These are phyloP conservation scores for Stellera chamaejasme DNA, from an alignment of 345 rosid species.

Conservation along the genomic window DNA sequence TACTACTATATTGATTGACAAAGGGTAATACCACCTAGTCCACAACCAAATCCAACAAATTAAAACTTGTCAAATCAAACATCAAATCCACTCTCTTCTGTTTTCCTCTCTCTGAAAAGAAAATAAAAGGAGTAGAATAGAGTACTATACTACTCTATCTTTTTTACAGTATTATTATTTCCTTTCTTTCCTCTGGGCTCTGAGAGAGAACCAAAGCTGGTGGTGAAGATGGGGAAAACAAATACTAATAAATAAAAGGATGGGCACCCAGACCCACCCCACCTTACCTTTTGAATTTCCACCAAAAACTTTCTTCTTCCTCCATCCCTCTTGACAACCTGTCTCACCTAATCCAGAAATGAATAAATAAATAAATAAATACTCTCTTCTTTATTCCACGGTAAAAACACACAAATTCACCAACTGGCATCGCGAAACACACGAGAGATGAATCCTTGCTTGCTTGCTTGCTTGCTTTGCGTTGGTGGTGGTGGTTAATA, in stretches of 20 bases:
- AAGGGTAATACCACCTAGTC: constrained; percentile 9
- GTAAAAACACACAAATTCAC: constrained; percentile 1
- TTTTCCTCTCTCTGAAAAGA: constrained; percentile 1
- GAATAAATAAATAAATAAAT: no score
- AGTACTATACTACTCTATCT: no score
- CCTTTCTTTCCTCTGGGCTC: background rate
- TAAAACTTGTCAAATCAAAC: constrained; percentile 32
- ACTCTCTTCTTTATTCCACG: background rate
- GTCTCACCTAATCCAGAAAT: constrained; percentile 10
- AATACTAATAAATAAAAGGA: no score
- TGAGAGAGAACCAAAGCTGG: constrained; percentile 12
- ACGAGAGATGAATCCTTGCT: no score
- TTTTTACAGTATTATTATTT: no score
- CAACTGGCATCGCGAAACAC: background rate
- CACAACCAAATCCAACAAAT: constrained; percentile 15
- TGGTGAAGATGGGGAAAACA: constrained; percentile 1
- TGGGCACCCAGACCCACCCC: constrained; percentile 22
- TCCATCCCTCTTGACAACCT: constrained; percentile 1
- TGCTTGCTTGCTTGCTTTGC: no score
- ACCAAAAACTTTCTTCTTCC: background rate
- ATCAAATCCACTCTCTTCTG: constrained; percentile 20
- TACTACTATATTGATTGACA: no score
- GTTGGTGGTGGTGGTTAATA: background rate
- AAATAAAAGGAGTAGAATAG: no score
- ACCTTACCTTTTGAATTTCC: constrained; percentile 1